Base-by-base conservation (phyloP, 2,329 filamentous ascomycete genomes). In the Stagonosporopsis chrysanthemi region DNA sequence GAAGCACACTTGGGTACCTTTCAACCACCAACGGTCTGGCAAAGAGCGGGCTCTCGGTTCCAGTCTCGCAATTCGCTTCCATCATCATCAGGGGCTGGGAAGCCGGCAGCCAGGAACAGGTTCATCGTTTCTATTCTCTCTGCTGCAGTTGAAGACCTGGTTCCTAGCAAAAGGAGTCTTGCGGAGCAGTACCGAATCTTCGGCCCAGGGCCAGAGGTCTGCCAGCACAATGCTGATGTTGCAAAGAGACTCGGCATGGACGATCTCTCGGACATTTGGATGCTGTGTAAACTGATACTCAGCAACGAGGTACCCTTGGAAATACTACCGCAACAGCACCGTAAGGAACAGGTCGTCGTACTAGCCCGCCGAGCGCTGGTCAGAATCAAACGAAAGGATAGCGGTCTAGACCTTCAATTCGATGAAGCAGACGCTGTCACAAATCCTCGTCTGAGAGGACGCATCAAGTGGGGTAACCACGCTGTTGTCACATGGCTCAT, bases 231-330 rank as follows among this genome's bases (percentile, higher is more conserved):
- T 74, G 91, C 92, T 8, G 78, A 79, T 1, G 87, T 96, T 42
- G 93, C 94, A 8, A 83, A 87, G 64, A 88, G 86, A 61, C 83
- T 89, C 64, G 90, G 89, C 4, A 84, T 86, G 61, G 75, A 81
- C 14, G 91, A 97, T 62, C 77, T 96, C 28, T 88, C 90, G 24
- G 86, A 92, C 65, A 85, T 96, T 6, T 99, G 95, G 95, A 86
- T 85, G 45, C 89, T 97, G 63, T 82, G 92, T 52, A 88, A 86
- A 17, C 80, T 97, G 56, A 81, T 98, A 6, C 79, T 98, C 42
- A 87, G 88, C 63, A 90, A 90, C 64, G 87, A 91, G 41, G 88
- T 93, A 26, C 90, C 90, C 1, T 79, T 94, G 3, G 84, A 89
- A 65, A 78, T 91, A 24, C 77, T 89, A 40, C 80, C 82, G 3